A percentile compares a stretch with the other conserved stretches of the same genome.
phyloP scores from a whole-genome alignment of 805 yeast genomes.

The Metschnikowia kofuensis region DNA sequence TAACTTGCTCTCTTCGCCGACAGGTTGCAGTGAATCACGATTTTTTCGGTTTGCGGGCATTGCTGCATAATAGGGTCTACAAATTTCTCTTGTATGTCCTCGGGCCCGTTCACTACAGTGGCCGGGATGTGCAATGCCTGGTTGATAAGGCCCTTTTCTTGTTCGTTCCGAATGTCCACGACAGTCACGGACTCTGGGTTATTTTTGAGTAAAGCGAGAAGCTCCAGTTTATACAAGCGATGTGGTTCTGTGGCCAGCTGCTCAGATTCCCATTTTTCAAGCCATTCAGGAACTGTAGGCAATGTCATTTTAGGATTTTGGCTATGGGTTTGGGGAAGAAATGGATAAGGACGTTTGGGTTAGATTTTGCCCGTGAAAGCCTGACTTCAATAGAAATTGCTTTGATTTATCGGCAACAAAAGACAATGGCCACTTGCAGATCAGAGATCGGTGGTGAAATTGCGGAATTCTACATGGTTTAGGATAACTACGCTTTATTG shows the following conservation, averaged over 20 bases:
- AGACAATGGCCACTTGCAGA: too few relatives aligned
- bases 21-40: conserved; percentile 23
- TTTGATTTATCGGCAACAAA: too few relatives aligned
- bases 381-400: too few relatives aligned
- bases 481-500: too few relatives aligned
- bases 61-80: conserved; percentile 13
- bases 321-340: too few relatives aligned
- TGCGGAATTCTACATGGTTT: too few relatives aligned
- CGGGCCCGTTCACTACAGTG: conserved; percentile 17
- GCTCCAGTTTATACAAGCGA: conserved; percentile 16
- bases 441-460: too few relatives aligned
- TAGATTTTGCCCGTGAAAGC: too few relatives aligned
- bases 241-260: conserved; percentile 11
- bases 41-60: conserved; percentile 13
- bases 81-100: conserved; percentile 12
- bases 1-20: conserved; percentile 20
- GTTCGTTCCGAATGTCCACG: conserved; percentile 22
- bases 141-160: conserved; percentile 14
- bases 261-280: conserved; percentile 8
- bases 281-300: conserved; percentile 16
- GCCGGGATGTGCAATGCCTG: conserved; percentile 22
- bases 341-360: too few relatives aligned
- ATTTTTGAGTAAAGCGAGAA: conserved; percentile 12
- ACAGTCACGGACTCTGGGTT: conserved; percentile 13
- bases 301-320: not conserved